Evolutionary conservation across 305 asterid genomes (phyloP).

Genomic region (Solanum hybrid): DNA sequence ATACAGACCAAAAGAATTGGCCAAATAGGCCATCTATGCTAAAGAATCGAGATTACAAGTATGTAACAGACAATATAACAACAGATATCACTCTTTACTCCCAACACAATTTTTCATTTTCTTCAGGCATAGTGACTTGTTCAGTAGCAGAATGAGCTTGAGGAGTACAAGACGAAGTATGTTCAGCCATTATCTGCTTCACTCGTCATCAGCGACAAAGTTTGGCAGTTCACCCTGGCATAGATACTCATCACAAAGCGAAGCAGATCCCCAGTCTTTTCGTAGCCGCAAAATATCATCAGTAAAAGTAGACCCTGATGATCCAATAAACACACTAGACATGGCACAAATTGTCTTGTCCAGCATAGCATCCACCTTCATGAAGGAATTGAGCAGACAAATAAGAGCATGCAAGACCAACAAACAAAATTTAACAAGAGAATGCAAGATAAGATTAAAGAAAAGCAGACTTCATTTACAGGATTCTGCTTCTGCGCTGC

Average conservation of each 20-base stretch:
- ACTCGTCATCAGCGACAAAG: conserved; percentile 70
- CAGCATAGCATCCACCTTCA: conserved; percentile 94
- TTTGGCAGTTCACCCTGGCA: conserved; percentile 77
- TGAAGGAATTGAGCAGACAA: not conserved
- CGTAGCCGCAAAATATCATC: conserved; percentile 89
- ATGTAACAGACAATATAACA: not conserved
- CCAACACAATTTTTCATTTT: not conserved
- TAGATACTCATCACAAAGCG: conserved; percentile 74
- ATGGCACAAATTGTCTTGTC: conserved; percentile 93
- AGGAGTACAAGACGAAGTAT: not conserved
- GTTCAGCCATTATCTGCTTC: conserved; percentile 4
- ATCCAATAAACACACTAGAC: conserved; percentile 75
- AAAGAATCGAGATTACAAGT: not conserved
- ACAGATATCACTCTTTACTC: not conserved
- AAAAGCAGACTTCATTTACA: not conserved
- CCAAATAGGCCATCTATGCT: not conserved
- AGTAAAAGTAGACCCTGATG: conserved; percentile 96
- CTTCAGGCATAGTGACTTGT: not conserved
- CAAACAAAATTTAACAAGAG: not conserved
- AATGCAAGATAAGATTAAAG: not conserved
- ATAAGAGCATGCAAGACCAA: not conserved
- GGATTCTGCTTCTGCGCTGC: not conserved
- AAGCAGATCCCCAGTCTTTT: conserved; percentile 84
- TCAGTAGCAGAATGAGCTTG: not conserved
- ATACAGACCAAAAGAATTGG: conserved; percentile 10